phyloP scores from a whole-genome alignment of 768 basidiomycete genomes.

The Lentinus tigrinus region DNA sequence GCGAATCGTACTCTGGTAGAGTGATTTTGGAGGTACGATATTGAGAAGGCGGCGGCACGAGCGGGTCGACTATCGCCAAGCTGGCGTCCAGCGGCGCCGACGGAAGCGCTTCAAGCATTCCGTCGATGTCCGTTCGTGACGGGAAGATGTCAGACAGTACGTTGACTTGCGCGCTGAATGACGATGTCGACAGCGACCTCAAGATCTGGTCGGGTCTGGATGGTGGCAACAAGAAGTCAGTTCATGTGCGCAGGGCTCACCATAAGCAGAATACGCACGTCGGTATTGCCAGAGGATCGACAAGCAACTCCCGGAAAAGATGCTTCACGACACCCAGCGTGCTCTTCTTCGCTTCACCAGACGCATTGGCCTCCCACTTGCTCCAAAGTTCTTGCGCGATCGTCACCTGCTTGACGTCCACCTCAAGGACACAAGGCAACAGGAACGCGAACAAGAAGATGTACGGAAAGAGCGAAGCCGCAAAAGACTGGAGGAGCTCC shows the following conservation, averaged over 20 bases:
- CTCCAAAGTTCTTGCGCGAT: constrained; percentile 33
- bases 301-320: constrained; percentile 40
- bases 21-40: constrained; percentile 15
- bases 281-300: constrained; percentile 32
- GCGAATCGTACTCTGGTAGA: constrained; percentile 37
- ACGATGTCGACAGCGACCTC: constrained; percentile 24
- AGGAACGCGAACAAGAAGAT: constrained; percentile 51
- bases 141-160: constrained; percentile 55
- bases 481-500: neutral
- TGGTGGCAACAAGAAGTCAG: neutral
- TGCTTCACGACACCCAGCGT: constrained; percentile 39
- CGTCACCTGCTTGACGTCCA: constrained; percentile 16
- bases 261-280: constrained; percentile 28
- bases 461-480: constrained; percentile 35
- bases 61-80: constrained; percentile 57
- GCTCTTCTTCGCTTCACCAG: constrained; percentile 23
- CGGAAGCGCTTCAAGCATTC: constrained; percentile 42
- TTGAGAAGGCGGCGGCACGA: constrained; percentile 46
- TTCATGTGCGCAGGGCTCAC: too few species aligned
- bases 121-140: constrained; percentile 42
- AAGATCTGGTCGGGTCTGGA: constrained; percentile 28
- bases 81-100: constrained; percentile 49
- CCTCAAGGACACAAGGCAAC: constrained; percentile 35
- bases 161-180: constrained; percentile 38
- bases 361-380: constrained; percentile 24